These are phyloP conservation scores for Mycosphaerella sp. DNA, from an alignment of 2,329 filamentous ascomycete genomes.

Conservation along the genomic window DNA sequence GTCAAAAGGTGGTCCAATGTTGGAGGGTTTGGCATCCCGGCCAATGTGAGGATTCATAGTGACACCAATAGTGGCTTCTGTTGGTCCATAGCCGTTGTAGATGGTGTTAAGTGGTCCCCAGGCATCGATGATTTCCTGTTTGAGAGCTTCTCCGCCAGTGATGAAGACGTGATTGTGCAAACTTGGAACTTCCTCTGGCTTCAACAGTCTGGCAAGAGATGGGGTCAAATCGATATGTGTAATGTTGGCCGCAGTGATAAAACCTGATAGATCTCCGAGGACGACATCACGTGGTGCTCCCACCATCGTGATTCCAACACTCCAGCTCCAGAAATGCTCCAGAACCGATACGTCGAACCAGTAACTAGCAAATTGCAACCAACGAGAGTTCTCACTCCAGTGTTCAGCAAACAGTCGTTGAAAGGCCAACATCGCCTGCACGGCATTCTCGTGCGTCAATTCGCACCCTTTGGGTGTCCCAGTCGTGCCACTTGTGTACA, in stretches of 20 bases:
- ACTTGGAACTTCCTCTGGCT: conserved; percentile 72
- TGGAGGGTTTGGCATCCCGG: conserved; percentile 69
- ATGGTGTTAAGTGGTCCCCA: conserved; percentile 79
- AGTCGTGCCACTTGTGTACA: conserved; percentile 84
- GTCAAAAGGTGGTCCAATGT: conserved; percentile 79
- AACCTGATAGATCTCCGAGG: conserved; percentile 70
- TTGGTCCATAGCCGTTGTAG: conserved; percentile 87
- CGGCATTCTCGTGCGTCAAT: conserved; percentile 79
- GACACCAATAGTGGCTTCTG: conserved; percentile 86
- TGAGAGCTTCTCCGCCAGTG: conserved; percentile 81
- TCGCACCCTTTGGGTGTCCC: conserved; percentile 83
- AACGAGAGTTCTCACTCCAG: conserved; percentile 67
- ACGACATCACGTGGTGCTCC: conserved; percentile 77
- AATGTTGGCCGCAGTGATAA: conserved; percentile 65
- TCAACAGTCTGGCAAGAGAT: conserved; percentile 70
- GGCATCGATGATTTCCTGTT: conserved; percentile 77
- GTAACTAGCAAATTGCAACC: conserved; percentile 89
- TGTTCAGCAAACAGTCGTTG: conserved; percentile 67
- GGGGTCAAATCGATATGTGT: conserved; percentile 92
- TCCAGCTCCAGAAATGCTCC: conserved; percentile 96
- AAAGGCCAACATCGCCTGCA: conserved; percentile 86
- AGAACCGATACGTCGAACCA: conserved; percentile 92
- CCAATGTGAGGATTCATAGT: conserved; percentile 85
- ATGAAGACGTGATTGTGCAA: conserved; percentile 83
- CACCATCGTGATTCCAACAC: conserved; percentile 76